Conservation (phyloP, 1,139 yeast species). For the Yamadazyma dendronema region DNA sequence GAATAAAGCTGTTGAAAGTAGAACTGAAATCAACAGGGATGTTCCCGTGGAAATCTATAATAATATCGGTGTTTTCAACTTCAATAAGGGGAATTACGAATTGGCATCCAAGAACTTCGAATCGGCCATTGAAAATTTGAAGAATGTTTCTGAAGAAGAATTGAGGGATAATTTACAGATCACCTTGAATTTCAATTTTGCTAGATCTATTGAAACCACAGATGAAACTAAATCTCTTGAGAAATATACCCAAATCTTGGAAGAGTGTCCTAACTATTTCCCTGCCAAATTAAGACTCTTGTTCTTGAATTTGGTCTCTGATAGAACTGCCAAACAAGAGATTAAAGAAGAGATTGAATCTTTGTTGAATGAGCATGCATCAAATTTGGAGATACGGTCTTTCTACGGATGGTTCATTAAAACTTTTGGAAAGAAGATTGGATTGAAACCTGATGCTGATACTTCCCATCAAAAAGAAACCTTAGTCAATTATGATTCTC, state of each 20-base stretch:
- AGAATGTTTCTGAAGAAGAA: conserved; percentile 17
- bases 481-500: conserved; percentile 75
- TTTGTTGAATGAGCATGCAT: conserved; percentile 53
- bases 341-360: conserved; percentile 52
- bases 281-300: conserved; percentile 75
- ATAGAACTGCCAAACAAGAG: conserved; percentile 37
- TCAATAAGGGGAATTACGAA: conserved; percentile 59
- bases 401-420: conserved; percentile 88
- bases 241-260: conserved; percentile 55
- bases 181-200: conserved; percentile 59
- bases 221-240: conserved; percentile 45
- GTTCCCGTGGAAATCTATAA: conserved; percentile 72
- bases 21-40: conserved; percentile 40
- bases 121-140: conserved; percentile 31
- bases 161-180: conserved; percentile 36
- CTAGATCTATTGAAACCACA: conserved; percentile 57
- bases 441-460: conserved; percentile 60
- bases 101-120: conserved; percentile 43
- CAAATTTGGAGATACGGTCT: conserved; percentile 80
- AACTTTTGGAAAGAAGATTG: conserved; percentile 56
- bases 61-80: conserved; percentile 84
- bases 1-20: conserved; percentile 55
- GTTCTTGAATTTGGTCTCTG: conserved; percentile 46
- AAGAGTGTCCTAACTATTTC: conserved; percentile 65
- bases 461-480: conserved; percentile 84